phyloP scores from a whole-genome alignment of 306 rosid genomes.

The Vachellia collinsii region DNA sequence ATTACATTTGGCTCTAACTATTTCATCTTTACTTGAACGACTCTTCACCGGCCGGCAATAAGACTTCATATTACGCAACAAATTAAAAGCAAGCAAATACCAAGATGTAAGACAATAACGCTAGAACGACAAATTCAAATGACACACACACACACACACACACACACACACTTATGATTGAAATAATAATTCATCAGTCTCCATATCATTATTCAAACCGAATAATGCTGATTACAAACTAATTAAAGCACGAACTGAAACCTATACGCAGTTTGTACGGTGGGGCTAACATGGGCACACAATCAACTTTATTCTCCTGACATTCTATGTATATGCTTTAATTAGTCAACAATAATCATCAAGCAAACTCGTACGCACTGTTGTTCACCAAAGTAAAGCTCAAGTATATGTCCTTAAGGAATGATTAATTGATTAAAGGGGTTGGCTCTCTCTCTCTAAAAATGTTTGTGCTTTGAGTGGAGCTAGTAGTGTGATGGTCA shows the following conservation, averaged over 20 bases:
- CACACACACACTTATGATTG: neutral
- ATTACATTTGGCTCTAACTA: neutral
- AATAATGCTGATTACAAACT: neutral
- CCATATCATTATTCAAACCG: neutral
- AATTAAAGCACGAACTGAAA: neutral
- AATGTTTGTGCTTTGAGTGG: neutral
- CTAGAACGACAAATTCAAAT: neutral
- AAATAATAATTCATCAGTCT: neutral
- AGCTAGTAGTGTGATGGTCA: conserved; percentile 50
- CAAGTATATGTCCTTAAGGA: neutral
- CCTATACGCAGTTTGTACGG: neutral
- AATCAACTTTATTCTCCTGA: conserved; percentile 57
- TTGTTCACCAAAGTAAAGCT: neutral
- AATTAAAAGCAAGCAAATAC: conserved; percentile 4
- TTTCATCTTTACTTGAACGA: neutral
- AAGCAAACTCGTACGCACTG: neutral
- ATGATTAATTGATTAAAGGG: neutral
- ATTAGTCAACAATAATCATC: neutral
- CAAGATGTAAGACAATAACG: conserved; percentile 11
- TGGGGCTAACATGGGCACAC: conserved; percentile 44
- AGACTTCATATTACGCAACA: neutral
- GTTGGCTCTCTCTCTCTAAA: neutral
- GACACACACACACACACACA: neutral
- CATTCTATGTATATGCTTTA: neutral
- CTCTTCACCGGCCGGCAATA: neutral